A percentile compares a stretch with the other conserved stretches of the same genome.
phyloP scores from a whole-genome alignment of 202 grass and related monocot species.

The Schoenoplectus triqueter region DNA sequence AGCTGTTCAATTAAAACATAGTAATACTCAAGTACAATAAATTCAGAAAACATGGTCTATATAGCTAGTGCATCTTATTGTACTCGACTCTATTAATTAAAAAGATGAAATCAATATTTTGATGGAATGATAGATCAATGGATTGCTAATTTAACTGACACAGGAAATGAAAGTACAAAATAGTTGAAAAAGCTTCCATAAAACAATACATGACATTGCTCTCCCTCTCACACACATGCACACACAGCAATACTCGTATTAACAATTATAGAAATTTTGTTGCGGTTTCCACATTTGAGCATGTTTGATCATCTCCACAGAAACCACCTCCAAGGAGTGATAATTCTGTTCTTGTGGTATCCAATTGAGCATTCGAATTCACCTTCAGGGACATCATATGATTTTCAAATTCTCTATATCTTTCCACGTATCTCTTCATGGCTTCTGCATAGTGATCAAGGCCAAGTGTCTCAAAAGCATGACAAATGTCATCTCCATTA shows the following conservation, averaged over 20 bases:
- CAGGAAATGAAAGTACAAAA: neutral
- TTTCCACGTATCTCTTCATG: conserved; percentile 72
- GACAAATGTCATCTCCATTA: conserved; percentile 82
- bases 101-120: neutral
- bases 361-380: conserved; percentile 29
- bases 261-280: conserved; percentile 20
- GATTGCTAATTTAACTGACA: neutral
- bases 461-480: conserved; percentile 66
- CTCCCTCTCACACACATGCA: neutral
- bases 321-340: conserved; percentile 51
- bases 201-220: neutral
- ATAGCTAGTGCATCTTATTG: neutral
- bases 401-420: conserved; percentile 65
- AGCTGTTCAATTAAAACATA: neutral
- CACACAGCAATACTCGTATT: neutral
- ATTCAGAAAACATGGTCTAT: neutral
- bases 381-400: conserved; percentile 43
- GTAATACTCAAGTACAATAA: neutral
- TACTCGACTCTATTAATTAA: no score
- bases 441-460: conserved; percentile 75
- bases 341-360: conserved; percentile 50
- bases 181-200: neutral
- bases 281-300: conserved; percentile 4
- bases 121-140: neutral
- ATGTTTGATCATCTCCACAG: neutral